These are phyloP conservation scores for Tritrichomonas musculus DNA, from an alignment of 208 protist species.

Conservation along the genomic window DNA sequence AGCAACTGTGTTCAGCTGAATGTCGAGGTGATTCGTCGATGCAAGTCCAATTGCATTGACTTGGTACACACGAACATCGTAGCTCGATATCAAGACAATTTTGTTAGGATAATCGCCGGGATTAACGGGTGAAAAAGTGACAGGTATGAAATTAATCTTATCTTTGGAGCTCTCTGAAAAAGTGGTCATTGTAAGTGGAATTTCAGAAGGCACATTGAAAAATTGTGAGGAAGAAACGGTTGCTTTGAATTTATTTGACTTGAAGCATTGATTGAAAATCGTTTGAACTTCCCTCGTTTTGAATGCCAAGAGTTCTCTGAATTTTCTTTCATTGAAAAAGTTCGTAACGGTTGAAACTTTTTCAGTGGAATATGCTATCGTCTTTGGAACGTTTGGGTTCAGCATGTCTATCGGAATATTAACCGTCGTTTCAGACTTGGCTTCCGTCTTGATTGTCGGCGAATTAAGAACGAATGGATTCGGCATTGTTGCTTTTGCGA, in stretches of 20 bases:
- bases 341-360: background rate
- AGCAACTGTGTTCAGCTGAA: background rate
- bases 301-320: background rate
- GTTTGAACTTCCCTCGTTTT: background rate
- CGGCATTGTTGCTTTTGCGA: background rate
- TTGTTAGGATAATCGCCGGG: slow-evolving; percentile 5
- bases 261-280: background rate
- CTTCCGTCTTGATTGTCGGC: background rate
- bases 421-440: background rate
- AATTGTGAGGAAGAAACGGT: background rate
- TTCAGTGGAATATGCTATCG: background rate
- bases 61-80: background rate
- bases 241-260: background rate
- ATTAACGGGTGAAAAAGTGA: background rate
- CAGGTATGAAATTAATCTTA: background rate
- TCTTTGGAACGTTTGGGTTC: background rate
- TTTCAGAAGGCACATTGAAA: background rate
- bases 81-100: background rate
- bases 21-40: background rate
- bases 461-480: background rate
- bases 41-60: background rate
- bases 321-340: background rate
- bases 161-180: background rate
- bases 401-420: background rate
- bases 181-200: too few relatives aligned